Evolutionary conservation across 2,329 filamentous ascomycete genomes (phyloP), one percentile per base, ranked within the genome.

Genomic region (Ilyonectria sp.): DNA sequence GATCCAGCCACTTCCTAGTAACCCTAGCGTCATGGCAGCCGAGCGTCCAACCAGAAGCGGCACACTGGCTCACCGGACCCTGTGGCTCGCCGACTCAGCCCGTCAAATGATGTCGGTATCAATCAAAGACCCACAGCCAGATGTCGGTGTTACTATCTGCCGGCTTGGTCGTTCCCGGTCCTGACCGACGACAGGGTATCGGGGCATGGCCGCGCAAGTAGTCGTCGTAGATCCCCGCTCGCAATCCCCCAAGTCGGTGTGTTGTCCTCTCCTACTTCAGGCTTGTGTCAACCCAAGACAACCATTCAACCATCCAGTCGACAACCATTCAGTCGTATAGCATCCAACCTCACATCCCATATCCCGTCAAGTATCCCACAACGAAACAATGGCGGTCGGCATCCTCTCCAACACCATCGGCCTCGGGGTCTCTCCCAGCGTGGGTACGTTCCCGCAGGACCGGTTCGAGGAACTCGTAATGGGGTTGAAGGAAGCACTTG

Each of bases 401-500:
- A 74, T 81, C 63, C 65, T 77, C 60, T 76, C 79, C 43, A 77
- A 71, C 63, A 62, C 71, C 40, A 50, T 70, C 15, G 65, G 71
- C 50, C 66, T 74, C 47, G 67, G 55, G 56, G 67, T 55, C 43
- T 55, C 71, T 46, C 70, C 74, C 59, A 72, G 69, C 37, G 70
- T 76, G 57, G 77, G 68, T 9, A 65, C 61, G 33, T 72, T 67
- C 44, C 74, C 80, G 15, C 71, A 76, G 58, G 82, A 87, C 73
- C 79, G 80, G 13, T 96, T 97, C 78, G 88, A 94, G 43, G 80
- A 85, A 60, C 90, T 97, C 52, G 92, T 97, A 62, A 77, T 87
- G 65, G 89, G 89, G n/a, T 88, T 97, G 74, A 94, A 92, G 76
- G 83, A 87, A 62, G 90, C 89, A 26, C 87, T 98, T 6, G 94